Evolutionary conservation across 352 stramenopile genomes (phyloP).

Genomic region (Pythium brachiatum): DNA sequence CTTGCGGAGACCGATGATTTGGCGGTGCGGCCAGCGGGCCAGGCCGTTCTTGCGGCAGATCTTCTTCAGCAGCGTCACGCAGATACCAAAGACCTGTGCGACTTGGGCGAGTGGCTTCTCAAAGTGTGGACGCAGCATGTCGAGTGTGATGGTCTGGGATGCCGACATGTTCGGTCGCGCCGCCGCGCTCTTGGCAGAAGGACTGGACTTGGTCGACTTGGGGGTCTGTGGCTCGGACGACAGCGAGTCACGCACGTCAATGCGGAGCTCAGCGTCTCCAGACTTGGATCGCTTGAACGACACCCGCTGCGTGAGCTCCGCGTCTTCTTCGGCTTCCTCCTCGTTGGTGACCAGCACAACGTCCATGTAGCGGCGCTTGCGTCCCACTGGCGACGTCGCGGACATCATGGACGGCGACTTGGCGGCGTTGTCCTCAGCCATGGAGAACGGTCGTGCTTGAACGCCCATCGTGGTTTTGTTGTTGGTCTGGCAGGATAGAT

Average conservation of each 20-base stretch:
- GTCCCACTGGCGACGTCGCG: conserved; percentile 13
- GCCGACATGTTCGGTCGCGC: conserved; percentile 64
- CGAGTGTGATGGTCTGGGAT: conserved; percentile 77
- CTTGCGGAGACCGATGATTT: conserved; percentile 86
- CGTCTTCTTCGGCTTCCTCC: conserved; percentile 1
- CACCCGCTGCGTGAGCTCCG: conserved; percentile 18
- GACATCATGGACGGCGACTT: conserved; percentile 16
- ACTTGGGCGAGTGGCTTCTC: conserved; percentile 81
- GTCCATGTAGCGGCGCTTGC: conserved; percentile 28
- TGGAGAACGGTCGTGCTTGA: conserved; percentile 14
- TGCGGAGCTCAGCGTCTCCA: conserved; percentile 7
- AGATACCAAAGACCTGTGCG: conserved; percentile 75
- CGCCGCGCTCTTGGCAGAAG: conserved; percentile 15
- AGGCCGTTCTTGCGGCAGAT: conserved; percentile 81
- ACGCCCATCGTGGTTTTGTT: conserved; percentile 19
- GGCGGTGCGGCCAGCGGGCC: conserved; percentile 77
- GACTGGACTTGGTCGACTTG: conserved; percentile 8
- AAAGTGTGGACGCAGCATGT: conserved; percentile 81
- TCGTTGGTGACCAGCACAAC: conserved; percentile 19
- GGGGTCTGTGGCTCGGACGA: conserved; percentile 13
- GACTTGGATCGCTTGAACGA: conserved; percentile 30
- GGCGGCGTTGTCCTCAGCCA: conserved; percentile 5
- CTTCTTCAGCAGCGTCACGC: conserved; percentile 84
- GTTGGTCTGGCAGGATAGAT: neutral
- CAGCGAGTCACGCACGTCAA: conserved; percentile 10